Conservation (phyloP, 1,139 yeast genomes). For the Debaryomyces fabryi region DNA sequence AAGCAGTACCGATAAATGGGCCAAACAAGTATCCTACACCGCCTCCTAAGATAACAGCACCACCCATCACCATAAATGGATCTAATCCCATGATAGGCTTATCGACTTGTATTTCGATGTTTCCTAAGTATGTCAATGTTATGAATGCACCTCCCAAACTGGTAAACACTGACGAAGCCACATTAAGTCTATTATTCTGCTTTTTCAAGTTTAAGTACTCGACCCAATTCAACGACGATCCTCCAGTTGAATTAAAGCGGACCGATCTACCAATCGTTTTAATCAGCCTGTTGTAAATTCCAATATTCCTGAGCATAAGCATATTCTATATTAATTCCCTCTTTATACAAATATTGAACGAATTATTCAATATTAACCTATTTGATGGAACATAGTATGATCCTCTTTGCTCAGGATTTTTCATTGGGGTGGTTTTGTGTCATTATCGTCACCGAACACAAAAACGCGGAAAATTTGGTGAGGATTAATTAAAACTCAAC, state of each 20-base stretch:
- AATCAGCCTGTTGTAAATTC: constrained; percentile 15
- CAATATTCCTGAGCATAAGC: constrained; percentile 19
- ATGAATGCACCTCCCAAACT: constrained; percentile 67
- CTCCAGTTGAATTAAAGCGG: constrained; percentile 25
- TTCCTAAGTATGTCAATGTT: constrained; percentile 79
- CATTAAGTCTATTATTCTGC: constrained; percentile 70
- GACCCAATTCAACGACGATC: constrained; percentile 59
- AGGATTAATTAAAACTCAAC: constrained; percentile 1
- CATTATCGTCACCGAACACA: constrained; percentile 2
- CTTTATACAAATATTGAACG: background rate
- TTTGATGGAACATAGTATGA: background rate
- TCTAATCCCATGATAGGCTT: constrained; percentile 84
- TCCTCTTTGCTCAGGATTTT: constrained; percentile 2
- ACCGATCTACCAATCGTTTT: constrained; percentile 11
- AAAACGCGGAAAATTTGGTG: constrained; percentile 10
- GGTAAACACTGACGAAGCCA: constrained; percentile 66
- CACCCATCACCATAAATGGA: constrained; percentile 75
- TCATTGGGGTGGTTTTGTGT: constrained; percentile 5
- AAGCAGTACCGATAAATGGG: constrained; percentile 73
- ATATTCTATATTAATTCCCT: constrained; percentile 8
- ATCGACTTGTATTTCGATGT: constrained; percentile 81
- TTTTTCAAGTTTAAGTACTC: constrained; percentile 77
- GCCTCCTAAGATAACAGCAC: constrained; percentile 68
- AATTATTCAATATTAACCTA: background rate
- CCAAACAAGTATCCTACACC: constrained; percentile 82